A percentile compares a stretch with the other conserved stretches of the same genome.
phyloP scores from a whole-genome alignment of 1,284 basidiomycete species.

The Pseudozyma thailandica region DNA sequence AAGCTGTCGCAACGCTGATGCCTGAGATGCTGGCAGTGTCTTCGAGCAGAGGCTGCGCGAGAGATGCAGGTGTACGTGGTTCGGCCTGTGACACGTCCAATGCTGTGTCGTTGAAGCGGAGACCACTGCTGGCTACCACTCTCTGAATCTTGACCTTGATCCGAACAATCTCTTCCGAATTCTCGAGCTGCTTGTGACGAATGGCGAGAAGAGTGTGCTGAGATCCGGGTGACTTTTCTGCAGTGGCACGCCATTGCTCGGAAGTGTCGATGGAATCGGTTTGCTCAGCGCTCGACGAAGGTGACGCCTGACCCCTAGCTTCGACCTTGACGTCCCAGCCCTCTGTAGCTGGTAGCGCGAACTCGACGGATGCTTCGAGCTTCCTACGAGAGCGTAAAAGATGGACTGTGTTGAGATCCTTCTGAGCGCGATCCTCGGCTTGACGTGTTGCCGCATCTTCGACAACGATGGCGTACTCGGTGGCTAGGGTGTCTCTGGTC shows the following conservation, averaged over 20 bases:
- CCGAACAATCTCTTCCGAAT: conserved; percentile 46
- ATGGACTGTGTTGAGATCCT: conserved; percentile 45
- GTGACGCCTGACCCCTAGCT: conserved; percentile 10
- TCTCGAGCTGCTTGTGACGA: conserved; percentile 29
- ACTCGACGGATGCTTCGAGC: conserved; percentile 81
- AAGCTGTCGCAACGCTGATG: conserved; percentile 51
- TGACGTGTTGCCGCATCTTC: conserved; percentile 73
- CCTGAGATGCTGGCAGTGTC: conserved; percentile 56
- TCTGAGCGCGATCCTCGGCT: conserved; percentile 39
- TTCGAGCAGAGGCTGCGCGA: conserved; percentile 30
- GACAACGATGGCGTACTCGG: conserved; percentile 84
- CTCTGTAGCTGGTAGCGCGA: conserved; percentile 78
- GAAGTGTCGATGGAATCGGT: conserved; percentile 72
- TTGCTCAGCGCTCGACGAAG: neutral
- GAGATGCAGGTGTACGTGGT: conserved; percentile 24
- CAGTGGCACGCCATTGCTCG: conserved; percentile 75
- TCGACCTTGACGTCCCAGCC: conserved; percentile 88
- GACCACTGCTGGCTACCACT: conserved; percentile 53
- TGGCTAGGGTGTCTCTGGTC: conserved; percentile 80
- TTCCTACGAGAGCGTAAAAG: conserved; percentile 73
- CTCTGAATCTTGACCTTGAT: conserved; percentile 51
- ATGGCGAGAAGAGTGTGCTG: conserved; percentile 27
- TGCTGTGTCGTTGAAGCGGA: conserved; percentile 50
- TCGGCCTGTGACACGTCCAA: conserved; percentile 31
- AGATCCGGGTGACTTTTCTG: conserved; percentile 20